These are phyloP conservation scores for Collybia sp. DNA, from an alignment of 768 basidiomycete species.

Conservation along the genomic window DNA sequence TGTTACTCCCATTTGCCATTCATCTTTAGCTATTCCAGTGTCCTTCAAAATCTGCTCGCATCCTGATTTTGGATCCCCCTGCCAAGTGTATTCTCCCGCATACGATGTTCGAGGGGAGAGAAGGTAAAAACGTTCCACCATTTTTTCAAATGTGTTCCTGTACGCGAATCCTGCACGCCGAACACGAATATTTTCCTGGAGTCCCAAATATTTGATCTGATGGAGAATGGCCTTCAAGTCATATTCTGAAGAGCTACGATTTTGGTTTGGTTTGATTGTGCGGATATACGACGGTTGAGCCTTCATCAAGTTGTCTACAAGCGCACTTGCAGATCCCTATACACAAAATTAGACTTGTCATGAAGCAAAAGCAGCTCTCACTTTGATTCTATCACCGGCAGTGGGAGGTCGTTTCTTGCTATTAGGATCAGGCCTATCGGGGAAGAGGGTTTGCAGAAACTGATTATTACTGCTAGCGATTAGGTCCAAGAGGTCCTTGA, in stretches of 20 bases:
- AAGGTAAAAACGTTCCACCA: slow-evolving; percentile 98
- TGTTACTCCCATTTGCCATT: slow-evolving; percentile 99
- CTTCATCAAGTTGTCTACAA: slow-evolving; percentile 97
- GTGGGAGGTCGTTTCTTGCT: slow-evolving; percentile 98
- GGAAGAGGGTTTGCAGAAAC: slow-evolving; percentile 88
- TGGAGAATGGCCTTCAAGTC: slow-evolving; percentile 94
- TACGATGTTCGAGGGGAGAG: slow-evolving; percentile 94
- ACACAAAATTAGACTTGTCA: background rate
- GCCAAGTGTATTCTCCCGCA: slow-evolving; percentile 98
- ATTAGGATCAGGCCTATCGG: slow-evolving; percentile 91
- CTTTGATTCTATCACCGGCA: slow-evolving; percentile 97
- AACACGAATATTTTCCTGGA: slow-evolving; percentile 98
- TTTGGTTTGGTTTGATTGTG: slow-evolving; percentile 98
- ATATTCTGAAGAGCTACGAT: slow-evolving; percentile 88
- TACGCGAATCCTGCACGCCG: slow-evolving; percentile 98
- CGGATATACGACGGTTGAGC: slow-evolving; percentile 98
- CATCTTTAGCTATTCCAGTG: slow-evolving; percentile 92
- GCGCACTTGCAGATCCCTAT: slow-evolving; percentile 87
- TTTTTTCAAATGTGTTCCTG: slow-evolving; percentile 96
- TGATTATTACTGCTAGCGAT: slow-evolving; percentile 74
- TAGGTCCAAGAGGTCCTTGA: slow-evolving; percentile 93
- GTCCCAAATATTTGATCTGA: slow-evolving; percentile 97
- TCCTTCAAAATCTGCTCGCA: slow-evolving; percentile 92
- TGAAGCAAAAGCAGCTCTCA: slow-evolving; percentile 17
- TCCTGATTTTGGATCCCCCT: slow-evolving; percentile 83